Percentiles rank a stretch among this genome's conserved stretches.
Conservation (phyloP, 768 basidiomycete species). For the Mycena vulgaris region DNA sequence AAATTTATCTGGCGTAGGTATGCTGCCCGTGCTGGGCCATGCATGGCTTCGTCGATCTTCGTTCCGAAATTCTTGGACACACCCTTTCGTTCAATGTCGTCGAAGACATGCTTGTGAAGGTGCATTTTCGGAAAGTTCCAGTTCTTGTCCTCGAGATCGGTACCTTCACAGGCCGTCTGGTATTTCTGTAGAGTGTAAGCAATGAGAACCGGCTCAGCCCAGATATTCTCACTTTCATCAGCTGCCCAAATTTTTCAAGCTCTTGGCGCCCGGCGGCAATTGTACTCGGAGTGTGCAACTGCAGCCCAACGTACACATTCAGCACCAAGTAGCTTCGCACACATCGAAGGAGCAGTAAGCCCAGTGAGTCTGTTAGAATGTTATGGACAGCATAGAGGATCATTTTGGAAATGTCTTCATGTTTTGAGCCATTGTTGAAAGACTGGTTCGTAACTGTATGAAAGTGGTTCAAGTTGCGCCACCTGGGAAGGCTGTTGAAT, state of each 20-base stretch:
- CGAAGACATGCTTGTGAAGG: constrained; percentile 49
- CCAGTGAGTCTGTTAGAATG: constrained; percentile 15
- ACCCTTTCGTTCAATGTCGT: constrained; percentile 53
- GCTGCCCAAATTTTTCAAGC: neutral
- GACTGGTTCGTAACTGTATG: constrained; percentile 39
- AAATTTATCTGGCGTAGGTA: constrained; percentile 50
- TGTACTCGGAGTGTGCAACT: neutral
- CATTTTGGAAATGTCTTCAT: constrained; percentile 3
- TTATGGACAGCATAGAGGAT: constrained; percentile 27
- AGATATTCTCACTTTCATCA: neutral
- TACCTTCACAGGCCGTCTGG: neutral
- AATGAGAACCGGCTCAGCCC: no score
- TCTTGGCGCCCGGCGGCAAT: neutral
- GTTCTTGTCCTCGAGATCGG: constrained; percentile 41
- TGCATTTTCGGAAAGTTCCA: constrained; percentile 57
- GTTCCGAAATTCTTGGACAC: constrained; percentile 50
- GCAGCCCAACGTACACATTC: neutral
- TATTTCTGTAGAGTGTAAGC: neutral
- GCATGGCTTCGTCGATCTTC: constrained; percentile 48
- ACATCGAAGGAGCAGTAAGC: neutral
- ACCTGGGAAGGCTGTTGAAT: constrained; percentile 47
- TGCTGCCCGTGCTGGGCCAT: constrained; percentile 47
- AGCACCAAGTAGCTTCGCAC: constrained; percentile 13
- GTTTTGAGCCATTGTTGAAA: constrained; percentile 54
- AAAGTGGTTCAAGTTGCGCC: constrained; percentile 55